phyloP scores from a whole-genome alignment of 225 moss, liverwort and hornwort species.

The Bryoerythrophyllum caledonicum region DNA sequence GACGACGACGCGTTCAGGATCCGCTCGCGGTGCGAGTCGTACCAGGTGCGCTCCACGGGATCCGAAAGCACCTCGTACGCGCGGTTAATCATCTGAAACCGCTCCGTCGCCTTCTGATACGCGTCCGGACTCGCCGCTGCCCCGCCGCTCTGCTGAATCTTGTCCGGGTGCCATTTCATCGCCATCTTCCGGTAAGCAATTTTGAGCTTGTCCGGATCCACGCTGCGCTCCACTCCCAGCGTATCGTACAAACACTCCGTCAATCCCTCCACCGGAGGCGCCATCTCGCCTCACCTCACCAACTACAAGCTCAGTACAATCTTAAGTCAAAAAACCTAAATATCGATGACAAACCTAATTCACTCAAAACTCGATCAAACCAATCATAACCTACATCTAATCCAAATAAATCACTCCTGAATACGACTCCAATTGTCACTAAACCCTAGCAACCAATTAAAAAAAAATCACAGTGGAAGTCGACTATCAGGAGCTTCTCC shows the following conservation, averaged over 20 bases:
- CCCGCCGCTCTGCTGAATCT: constrained; percentile 95
- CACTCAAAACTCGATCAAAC: background rate
- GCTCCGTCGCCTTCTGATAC: constrained; percentile 72
- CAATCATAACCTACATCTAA: background rate
- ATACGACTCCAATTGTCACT: background rate
- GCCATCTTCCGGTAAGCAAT: constrained; percentile 85
- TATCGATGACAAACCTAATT: background rate
- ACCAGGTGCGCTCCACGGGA: constrained; percentile 92
- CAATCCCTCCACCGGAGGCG: constrained; percentile 52
- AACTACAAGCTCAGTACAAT: background rate
- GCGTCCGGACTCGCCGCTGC: constrained; percentile 57
- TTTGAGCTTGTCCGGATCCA: constrained; percentile 69
- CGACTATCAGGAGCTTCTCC: background rate
- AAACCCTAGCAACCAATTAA: background rate
- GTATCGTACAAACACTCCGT: constrained; percentile 84
- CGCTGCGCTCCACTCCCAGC: constrained; percentile 73
- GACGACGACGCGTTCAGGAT: constrained; percentile 39
- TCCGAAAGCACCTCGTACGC: constrained; percentile 94
- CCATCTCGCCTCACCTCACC: constrained; percentile 32
- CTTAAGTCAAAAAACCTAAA: background rate
- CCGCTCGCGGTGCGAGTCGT: constrained; percentile 82
- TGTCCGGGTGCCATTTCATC: constrained; percentile 99
- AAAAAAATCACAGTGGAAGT: background rate
- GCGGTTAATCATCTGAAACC: constrained; percentile 80
- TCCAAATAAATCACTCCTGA: background rate